Percentiles rank a stretch among this genome's conserved stretches.
These are phyloP conservation scores for Linderina pennispora DNA, from an alignment of 192 early-diverging fungal genomes.

Conservation along the genomic window DNA sequence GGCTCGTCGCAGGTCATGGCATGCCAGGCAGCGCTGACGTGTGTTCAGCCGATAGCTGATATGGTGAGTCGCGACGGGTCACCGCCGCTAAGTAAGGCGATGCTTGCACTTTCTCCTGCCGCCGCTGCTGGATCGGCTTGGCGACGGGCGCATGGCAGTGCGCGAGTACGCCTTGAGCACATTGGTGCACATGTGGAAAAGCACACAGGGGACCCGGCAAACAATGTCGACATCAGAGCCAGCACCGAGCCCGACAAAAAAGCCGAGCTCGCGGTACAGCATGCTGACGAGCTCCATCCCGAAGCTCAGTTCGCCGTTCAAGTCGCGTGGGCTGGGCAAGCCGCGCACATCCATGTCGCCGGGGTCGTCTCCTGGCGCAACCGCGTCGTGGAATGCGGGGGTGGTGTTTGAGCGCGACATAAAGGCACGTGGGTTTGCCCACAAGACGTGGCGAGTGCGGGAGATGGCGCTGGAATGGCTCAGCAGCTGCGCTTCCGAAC, in stretches of 20 bases:
- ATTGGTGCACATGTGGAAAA: slow-evolving; percentile 29
- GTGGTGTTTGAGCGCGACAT: slow-evolving; percentile 40
- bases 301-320: slow-evolving; percentile 13
- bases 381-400: slow-evolving; percentile 30
- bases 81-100: slow-evolving; percentile 10
- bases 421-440: slow-evolving; percentile 33
- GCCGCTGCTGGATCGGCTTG: slow-evolving; percentile 35
- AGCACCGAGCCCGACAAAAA: slow-evolving; percentile 9
- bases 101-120: slow-evolving; percentile 40
- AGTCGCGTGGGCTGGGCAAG: slow-evolving; percentile 13
- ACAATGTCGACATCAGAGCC: slow-evolving; percentile 8
- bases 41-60: slow-evolving; percentile 30
- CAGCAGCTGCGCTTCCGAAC: slow-evolving; percentile 25
- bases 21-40: slow-evolving; percentile 34
- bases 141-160: slow-evolving; percentile 39
- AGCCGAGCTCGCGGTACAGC: slow-evolving; percentile 8
- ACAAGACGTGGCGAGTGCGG: slow-evolving; percentile 44
- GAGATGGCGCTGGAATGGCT: slow-evolving; percentile 47
- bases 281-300: slow-evolving; percentile 20
- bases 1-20: slow-evolving; percentile 44
- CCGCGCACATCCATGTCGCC: slow-evolving; percentile 8
- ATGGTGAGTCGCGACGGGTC: slow-evolving; percentile 9
- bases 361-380: too few relatives aligned
- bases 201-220: slow-evolving; percentile 11
- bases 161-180: slow-evolving; percentile 37